Percentiles rank a stretch among this genome's conserved stretches.
Conservation (phyloP, 805 yeast genomes). For the Zygosaccharomyces bisporus region DNA sequence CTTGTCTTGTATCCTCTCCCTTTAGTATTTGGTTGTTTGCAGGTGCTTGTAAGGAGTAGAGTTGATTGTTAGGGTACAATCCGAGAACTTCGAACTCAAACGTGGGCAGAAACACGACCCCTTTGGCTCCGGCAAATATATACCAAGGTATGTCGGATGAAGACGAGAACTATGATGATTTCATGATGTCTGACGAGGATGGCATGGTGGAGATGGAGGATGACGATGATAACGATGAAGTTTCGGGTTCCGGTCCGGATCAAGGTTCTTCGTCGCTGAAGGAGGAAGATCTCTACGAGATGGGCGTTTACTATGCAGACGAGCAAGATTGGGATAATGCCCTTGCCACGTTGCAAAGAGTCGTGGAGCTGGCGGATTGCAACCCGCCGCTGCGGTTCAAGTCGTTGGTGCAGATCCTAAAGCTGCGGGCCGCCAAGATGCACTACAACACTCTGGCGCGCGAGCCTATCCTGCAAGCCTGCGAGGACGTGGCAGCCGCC, state of each 20-base stretch:
- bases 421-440: constrained; percentile 11
- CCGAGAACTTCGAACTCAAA: too few relatives aligned
- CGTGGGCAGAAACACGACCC: too few relatives aligned
- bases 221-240: constrained; percentile 15
- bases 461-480: background rate
- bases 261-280: constrained; percentile 5
- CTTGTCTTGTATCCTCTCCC: too few relatives aligned
- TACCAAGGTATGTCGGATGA: constrained; percentile 18
- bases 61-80: too few relatives aligned
- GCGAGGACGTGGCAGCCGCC: background rate
- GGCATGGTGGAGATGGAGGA: constrained; percentile 28
- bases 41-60: too few relatives aligned
- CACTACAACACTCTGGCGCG: constrained; percentile 12
- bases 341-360: constrained; percentile 7
- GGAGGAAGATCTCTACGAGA: constrained; percentile 6
- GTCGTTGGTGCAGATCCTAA: constrained; percentile 7
- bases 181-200: constrained; percentile 34
- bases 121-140: background rate
- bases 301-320: constrained; percentile 13
- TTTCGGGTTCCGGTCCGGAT: background rate
- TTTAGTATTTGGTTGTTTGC: too few relatives aligned
- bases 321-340: constrained; percentile 18
- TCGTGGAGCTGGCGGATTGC: background rate
- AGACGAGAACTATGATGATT: constrained; percentile 32
- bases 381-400: background rate